A percentile compares a stretch with the other conserved stretches of the same genome.
phyloP scores from a whole-genome alignment of 1,139 yeast species.

The Hanseniaspora gamundiae region DNA sequence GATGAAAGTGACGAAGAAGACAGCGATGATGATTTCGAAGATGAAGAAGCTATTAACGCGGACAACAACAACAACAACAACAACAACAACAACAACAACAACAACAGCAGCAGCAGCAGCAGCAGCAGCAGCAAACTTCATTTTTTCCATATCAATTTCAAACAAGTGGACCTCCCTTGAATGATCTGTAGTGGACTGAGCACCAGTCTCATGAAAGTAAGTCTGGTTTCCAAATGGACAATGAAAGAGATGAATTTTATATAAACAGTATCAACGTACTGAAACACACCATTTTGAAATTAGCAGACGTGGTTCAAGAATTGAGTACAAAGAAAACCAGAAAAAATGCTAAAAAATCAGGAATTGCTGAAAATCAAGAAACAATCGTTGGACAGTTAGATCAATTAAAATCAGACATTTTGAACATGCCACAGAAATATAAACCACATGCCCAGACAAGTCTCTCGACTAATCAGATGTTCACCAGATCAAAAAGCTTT shows the following conservation, averaged over 20 bases:
- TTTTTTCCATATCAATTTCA: too few species aligned
- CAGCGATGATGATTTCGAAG: conserved; percentile 26
- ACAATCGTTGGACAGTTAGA: neutral
- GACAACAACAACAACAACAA: conserved; percentile 18
- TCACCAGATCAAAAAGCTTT: neutral
- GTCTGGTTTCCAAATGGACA: neutral
- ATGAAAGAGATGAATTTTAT: neutral
- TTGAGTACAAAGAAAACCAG: neutral
- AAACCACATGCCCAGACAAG: neutral
- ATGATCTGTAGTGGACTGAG: neutral
- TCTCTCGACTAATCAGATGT: neutral
- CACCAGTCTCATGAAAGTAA: neutral
- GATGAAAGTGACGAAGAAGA: conserved; percentile 29
- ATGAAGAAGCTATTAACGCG: conserved; percentile 19
- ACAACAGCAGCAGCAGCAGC: conserved; percentile 20
- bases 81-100: conserved; percentile 16
- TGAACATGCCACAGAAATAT: neutral
- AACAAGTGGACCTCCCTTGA: neutral
- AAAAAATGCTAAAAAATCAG: neutral
- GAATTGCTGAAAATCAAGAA: neutral
- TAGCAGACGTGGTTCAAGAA: neutral
- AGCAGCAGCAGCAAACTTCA: neutral
- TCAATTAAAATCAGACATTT: neutral
- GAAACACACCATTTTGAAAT: neutral
- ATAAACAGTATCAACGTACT: neutral